Conservation (phyloP, 768 basidiomycete species). For the Cubamyces lactineus region DNA sequence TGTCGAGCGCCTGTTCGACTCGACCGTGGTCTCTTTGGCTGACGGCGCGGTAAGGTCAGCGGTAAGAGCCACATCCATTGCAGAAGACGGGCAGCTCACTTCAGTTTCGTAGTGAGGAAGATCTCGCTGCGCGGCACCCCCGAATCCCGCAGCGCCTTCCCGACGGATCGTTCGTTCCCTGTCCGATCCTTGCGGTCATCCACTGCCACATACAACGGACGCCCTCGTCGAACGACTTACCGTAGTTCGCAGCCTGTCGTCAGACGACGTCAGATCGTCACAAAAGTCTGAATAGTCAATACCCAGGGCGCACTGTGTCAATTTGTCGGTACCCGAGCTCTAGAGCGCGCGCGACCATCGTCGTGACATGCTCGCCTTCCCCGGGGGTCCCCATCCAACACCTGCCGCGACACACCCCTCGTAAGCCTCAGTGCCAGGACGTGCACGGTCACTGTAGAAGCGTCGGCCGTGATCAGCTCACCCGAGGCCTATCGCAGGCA, state of each 20-base stretch:
- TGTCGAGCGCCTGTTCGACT: conserved; percentile 37
- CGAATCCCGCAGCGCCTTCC: conserved; percentile 48
- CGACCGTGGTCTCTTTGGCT: conserved; percentile 36
- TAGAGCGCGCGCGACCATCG: conserved; percentile 14
- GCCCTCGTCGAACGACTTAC: neutral
- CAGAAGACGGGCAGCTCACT: conserved; percentile 28
- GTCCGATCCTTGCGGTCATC: neutral
- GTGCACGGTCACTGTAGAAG: neutral
- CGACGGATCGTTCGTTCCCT: conserved; percentile 51
- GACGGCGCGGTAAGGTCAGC: conserved; percentile 35
- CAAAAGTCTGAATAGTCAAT: too few relatives aligned
- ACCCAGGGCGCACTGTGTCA: conserved; percentile 3
- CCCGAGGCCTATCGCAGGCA: conserved; percentile 22
- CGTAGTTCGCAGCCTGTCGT: conserved; percentile 9
- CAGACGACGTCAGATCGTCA: too few relatives aligned
- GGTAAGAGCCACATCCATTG: neutral
- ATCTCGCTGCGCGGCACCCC: conserved; percentile 49
- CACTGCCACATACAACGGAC: too few relatives aligned
- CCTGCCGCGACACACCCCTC: neutral
- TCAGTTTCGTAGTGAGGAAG: conserved; percentile 55
- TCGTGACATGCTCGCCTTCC: conserved; percentile 10
- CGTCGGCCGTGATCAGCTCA: neutral
- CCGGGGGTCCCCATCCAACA: conserved; percentile 17
- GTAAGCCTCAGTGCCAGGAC: neutral
- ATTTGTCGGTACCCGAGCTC: conserved; percentile 10